A percentile compares a stretch with the other conserved stretches of the same genome.
phyloP scores from a whole-genome alignment of 78 protist genomes.

The Dictyostelium discoideum region dicty_2.7 NC_007088.5:2553001-2553500 shows the following conservation, averaged over 20 bases:
- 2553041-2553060: background rate
- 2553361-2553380: no score
- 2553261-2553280: background rate
- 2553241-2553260: background rate
- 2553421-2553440: no score
- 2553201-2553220: background rate
- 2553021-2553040: background rate
- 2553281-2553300: background rate
- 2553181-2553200: constrained; percentile 7
- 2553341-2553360: background rate
- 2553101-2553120: constrained; percentile 14
- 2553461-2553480: no score
- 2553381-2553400: no score
- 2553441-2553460: no score
- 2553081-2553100: background rate
- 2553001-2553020: background rate
- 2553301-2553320: background rate
- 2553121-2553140: constrained; percentile 1
- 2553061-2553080: background rate
- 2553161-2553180: background rate
- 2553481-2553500: no score
- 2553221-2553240: background rate
- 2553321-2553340: background rate
- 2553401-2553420: no score
- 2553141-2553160: background rate